Base-by-base conservation (phyloP, 2,329 filamentous ascomycete genomes). In the Nemania serpens region DNA sequence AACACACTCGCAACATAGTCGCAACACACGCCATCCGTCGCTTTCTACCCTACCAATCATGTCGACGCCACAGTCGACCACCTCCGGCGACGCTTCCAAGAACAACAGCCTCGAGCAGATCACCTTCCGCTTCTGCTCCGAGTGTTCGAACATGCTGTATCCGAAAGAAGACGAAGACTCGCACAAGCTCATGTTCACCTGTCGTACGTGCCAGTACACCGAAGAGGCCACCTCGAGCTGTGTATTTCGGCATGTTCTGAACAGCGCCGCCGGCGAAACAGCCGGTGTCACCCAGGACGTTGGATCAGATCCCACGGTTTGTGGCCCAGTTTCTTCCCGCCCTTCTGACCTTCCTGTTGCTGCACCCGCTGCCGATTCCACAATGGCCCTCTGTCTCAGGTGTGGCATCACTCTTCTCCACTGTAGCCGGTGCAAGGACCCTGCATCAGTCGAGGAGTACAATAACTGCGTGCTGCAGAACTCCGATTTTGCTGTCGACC, bases 91-190 rank as follows among this genome's bases (percentile, higher is more conserved):
- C 20, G 72, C 73, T 52, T 76, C 73, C 61, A 79, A 83, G 70
- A 83, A 82, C 71, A 81, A 81, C 71, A 81, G 81, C 68, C 80
- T 82, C 66, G 88, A 94, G 78, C 92, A 96, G 77, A 93, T 98
- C 77, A 93, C 91, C 49, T 99, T 98, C 79, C 90, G 91, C 73
- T 99, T 99, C 84, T 99, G 95, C 82, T 93, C 92, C 70, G 95
- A 99, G 84, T 99, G 95, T 81, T 97, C 93, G 71, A 99, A 99
- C 83, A 91, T 99, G 85, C 84, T 99, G 57, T 98, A 98, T 74
- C 95, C 95, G 52, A 95, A 96, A 79, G 96, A 99, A 82, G 93
- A 99, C 78, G 88, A 89, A 65, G 83, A 88, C 63, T 88, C 87
- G 64, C 91, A 91, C 80, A 89, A 88, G 71, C 88, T 99, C 69